A percentile compares a stretch with the other conserved stretches of the same genome.
Evolutionary conservation across 768 basidiomycete genomes (phyloP).

Genomic region (Lactarius trivialis): DNA sequence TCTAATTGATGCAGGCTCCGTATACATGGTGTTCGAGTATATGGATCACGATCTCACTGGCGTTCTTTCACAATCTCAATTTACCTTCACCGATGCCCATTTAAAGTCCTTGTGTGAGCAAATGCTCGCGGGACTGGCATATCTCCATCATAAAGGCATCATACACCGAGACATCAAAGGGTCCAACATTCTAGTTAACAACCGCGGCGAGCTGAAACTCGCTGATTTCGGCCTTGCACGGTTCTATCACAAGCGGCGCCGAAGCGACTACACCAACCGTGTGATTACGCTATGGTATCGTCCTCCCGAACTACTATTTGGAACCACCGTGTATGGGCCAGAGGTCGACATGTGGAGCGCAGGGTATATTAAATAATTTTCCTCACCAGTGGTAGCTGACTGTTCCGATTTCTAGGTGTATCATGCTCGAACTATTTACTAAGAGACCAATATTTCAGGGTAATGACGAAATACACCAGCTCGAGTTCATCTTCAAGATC

Average conservation of each 20-base stretch:
- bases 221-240: slow-evolving; percentile 97
- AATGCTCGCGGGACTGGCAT: slow-evolving; percentile 91
- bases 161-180: slow-evolving; percentile 99
- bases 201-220: slow-evolving; percentile 87
- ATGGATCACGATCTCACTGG: slow-evolving; percentile 99
- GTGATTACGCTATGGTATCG: slow-evolving; percentile 99
- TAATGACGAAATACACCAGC: slow-evolving; percentile 94
- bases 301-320: slow-evolving; percentile 90
- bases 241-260: slow-evolving; percentile 87
- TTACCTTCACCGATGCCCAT: slow-evolving; percentile 78
- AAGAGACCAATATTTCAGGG: slow-evolving; percentile 98
- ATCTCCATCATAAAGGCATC: slow-evolving; percentile 92
- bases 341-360: slow-evolving; percentile 99
- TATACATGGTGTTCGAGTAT: slow-evolving; percentile 99
- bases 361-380: slow-evolving; percentile 50
- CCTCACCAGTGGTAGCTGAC: slow-evolving; percentile 2
- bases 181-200: slow-evolving; percentile 93
- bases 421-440: slow-evolving; percentile 95
- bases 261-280: slow-evolving; percentile 96
- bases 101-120: slow-evolving; percentile 94
- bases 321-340: slow-evolving; percentile 92
- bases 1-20: slow-evolving; percentile 54
- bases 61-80: slow-evolving; percentile 83
- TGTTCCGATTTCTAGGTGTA: slow-evolving; percentile 56
- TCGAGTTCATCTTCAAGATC: slow-evolving; percentile 86